These are phyloP conservation scores for Mortierella antarctica DNA, from an alignment of 192 early-diverging fungal genomes.

Conservation along the genomic window DNA sequence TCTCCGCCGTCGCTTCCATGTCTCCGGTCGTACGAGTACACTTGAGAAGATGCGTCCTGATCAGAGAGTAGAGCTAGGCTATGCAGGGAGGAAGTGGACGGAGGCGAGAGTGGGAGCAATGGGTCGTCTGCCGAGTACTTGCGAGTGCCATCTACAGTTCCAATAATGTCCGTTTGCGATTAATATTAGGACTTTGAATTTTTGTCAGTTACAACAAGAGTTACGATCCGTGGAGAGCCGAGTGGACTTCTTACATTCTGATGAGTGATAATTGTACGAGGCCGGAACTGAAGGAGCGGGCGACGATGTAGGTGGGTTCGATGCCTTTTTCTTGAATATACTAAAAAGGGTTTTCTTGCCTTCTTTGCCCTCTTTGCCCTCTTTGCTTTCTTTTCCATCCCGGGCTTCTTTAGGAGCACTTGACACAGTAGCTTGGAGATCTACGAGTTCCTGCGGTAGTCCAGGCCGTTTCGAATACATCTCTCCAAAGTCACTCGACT, in stretches of 20 bases:
- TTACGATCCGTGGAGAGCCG: too few relatives aligned
- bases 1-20: conserved; percentile 36
- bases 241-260: conserved; percentile 2
- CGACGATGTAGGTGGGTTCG: not conserved
- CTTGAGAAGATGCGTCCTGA: conserved; percentile 3
- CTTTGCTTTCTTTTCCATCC: too few relatives aligned
- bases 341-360: conserved; percentile 36
- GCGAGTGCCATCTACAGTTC: conserved; percentile 9
- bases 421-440: conserved; percentile 9
- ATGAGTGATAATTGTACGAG: conserved; percentile 1
- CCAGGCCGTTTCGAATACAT: conserved; percentile 27
- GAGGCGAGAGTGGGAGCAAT: not conserved
- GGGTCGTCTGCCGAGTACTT: conserved; percentile 42
- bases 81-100: conserved; percentile 11
- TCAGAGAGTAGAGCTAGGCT: conserved; percentile 24
- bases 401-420: conserved; percentile 33
- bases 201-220: too few relatives aligned
- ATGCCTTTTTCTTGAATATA: conserved; percentile 40
- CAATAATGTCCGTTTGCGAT: too few relatives aligned
- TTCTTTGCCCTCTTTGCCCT: too few relatives aligned
- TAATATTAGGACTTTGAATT: too few relatives aligned
- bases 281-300: conserved; percentile 1
- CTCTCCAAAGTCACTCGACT: conserved; percentile 37
- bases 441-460: conserved; percentile 13
- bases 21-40: conserved; percentile 11